Evolutionary conservation across 192 early-diverging fungal genomes (phyloP), one percentile per base, ranked within the genome.

Genomic region (Allomyces arbusculus): DNA sequence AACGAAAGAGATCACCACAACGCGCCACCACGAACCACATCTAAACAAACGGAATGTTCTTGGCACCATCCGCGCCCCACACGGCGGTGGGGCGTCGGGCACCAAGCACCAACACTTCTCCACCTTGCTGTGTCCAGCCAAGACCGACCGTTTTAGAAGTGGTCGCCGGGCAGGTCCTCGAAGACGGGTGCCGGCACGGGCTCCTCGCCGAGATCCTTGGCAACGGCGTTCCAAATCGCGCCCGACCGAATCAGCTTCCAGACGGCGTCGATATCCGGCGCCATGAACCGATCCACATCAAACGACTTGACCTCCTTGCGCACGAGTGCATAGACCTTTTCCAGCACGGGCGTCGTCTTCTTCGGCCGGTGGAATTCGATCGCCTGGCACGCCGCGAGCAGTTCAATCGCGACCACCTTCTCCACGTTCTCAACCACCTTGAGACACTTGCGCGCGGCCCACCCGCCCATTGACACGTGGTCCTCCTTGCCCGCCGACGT

Each of bases 351-450:
- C 24, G 43, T 24, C 11, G 64, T 61, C 61, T 69, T 69, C 25
- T 66, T 25, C 14, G 69, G 69, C 24, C 69, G 64, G 61, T 62
- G 61, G 61, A 69, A 62, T 16, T 69, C 69, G 28, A 69, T 44
- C 5, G 69, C 69, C 40, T 69, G 69, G 23, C 64, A 65, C 28
- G 69, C 69, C 22, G 61, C 61, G 58, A 69, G 44, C 55, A 69
- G 44, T 24, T 69, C 69, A 65, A 69, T 69, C 5, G 69, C 69
- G n/a, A 69, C 24, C 14, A 69, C 69, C 55, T 61, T 65, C 44
- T 69, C 69, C 2, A 69, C 69, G 62, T 69, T 69, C 33, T 66
- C 69, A 2, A 69, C 69, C 14, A 69, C 69, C 28, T 69, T 62
- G 44, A 69, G 44, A 10, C 64, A 64, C 44, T 69, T 69, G 10